phyloP scores from a whole-genome alignment of 306 rosid genomes.

The Prunus persica region Prunus_persica_NCBIv2 NC_034016.1:1179501-1180000 shows the following conservation, averaged over 20 bases:
- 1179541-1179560: conserved; percentile 20
- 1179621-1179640: background rate
- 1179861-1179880: conserved; percentile 20
- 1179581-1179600: conserved; percentile 20
- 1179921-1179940: background rate
- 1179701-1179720: background rate
- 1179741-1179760: background rate
- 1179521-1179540: conserved; percentile 41
- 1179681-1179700: background rate
- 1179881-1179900: conserved; percentile 18
- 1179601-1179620: conserved; percentile 30
- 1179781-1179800: background rate
- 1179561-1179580: conserved; percentile 29
- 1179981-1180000: background rate
- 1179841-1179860: background rate
- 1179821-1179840: background rate
- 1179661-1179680: background rate
- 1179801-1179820: conserved; percentile 23
- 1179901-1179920: background rate
- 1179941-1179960: background rate
- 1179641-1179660: background rate
- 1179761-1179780: background rate
- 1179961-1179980: background rate
- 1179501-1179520: conserved; percentile 10
- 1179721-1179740: background rate